Base-by-base conservation (phyloP, 768 basidiomycete genomes). In the Suillus bovinus region DNA sequence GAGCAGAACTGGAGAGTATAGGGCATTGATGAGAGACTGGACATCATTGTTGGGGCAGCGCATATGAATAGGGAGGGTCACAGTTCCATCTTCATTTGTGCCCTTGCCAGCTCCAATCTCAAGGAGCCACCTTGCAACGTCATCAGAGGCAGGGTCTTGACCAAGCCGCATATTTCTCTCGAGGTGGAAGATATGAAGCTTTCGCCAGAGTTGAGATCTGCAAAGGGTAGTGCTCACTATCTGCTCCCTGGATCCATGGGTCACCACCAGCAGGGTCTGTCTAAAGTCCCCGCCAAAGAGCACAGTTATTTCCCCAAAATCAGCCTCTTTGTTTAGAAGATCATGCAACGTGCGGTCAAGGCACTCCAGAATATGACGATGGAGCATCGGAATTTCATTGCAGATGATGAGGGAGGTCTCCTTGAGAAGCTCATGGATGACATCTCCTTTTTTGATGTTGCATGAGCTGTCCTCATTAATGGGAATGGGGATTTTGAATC, bases 241-340 rank as follows among this genome's bases (percentile, higher is more conserved):
- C 11, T 81, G 71, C 42, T 70, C 70, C 38, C 76, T 59, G 5
- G 71, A 68, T 0, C 80, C 81, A 63, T 73, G 66, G 0, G 60
- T 65, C 8, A 84, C 69, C 0, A 84, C 79, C 42, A 81, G 82
- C 0, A 84, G 72, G 0, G 68, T 82, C 63, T 84, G 83, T 5
- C 73, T 73, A 59, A 80, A 84, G 65, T 84, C 82, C 1, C 82
- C 83, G 55, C 79, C 80, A 74, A 83, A 80, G 3, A 84, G 59
- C 0, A 81, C 66, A 1, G 17, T 16, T 42, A 42, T 67, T n/a
- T 78, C 81, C 46, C 78, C 81, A 78, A 81, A 85, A 6, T 71
- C 72, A 5, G 24, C 36, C 20, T 74, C 39, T 31, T 61, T 29
- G 29, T 70, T 55, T 2, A 69, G 60, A 5, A 82, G 67, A 66